Evolutionary conservation across 352 stramenopile species (phyloP), one percentile per base, ranked within the genome.

Genomic region (Pythium monospermum): DNA sequence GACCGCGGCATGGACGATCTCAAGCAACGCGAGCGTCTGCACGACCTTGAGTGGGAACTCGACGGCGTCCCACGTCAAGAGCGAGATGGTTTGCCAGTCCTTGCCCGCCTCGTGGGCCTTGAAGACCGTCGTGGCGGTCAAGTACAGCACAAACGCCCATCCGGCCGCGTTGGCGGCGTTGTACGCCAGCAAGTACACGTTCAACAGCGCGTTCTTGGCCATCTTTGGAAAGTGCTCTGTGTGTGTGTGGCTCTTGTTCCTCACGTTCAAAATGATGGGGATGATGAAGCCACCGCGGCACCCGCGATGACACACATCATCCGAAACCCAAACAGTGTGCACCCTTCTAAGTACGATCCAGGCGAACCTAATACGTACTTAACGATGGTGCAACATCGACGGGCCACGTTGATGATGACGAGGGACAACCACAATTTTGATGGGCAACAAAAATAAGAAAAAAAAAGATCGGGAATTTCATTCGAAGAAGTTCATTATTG

Each of bases 1-100:
- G 13, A 98, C 27, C 3, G 91, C 76, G 10, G 95, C 84, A 85
- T 99, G 96, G 47, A 99, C 59, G 51, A 99, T 96, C 73, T 99
- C 95, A 47, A 99, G 78, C 6, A 97, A 53, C 13, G 96, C 96
- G 45, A 95, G 84, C 19, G 85, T 96, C 74, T 99, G 97, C 51
- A 98, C 89, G 36, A 88, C 61, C 59, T 87, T 80, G 37, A 93
- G 70, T 27, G 73, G 72, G 30, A 71, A 52, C 18, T 64, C 68
- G 27, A 92, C 77, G 18, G 71, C 53, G 45, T 76, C 53, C 77
- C 77, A 91, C 33, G 71, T 74, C 15, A 49, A 66, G 38, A 58
- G 69, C 12, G 79, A 68, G 46, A 87, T 61, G 19, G 64, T 42
- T 26, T 61, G 54, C 66, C 63, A 78, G 73, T 85, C 69, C 48